Base-by-base conservation (phyloP, 2,329 filamentous ascomycete genomes). In the Lachnum nothofagi region DNA sequence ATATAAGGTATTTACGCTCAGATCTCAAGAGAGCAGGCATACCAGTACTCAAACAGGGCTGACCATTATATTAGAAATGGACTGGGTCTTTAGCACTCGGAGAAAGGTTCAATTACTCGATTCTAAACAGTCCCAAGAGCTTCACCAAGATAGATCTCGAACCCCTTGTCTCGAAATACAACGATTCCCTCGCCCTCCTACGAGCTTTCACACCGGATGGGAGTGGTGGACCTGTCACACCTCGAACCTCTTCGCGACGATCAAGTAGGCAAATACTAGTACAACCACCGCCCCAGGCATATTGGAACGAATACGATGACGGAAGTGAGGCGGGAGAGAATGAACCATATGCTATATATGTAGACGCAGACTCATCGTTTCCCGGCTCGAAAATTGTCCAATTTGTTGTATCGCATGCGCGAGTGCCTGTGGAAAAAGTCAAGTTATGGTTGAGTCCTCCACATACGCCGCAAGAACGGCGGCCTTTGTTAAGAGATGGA, bases 261-360 rank as follows among this genome's bases (percentile, higher is more conserved):
- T 47, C 54, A 25, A 59, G 57, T 25, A 46, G 46, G 10, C 55
- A 52, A 41, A 39, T 42, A 34, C 45, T 33, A 23, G 16, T 35
- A 5, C 41, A 46, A 48, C 43, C 46, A 16, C 23, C 45, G n/a
- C 24, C 34, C 39, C 60, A 62, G 48, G 29, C 44, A 17, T 93
- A 91, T 63, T 94, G 88, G 88, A 91, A 88, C 66, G 88, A 94
- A 65, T 93, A 91, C 65, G 88, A 94, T 57, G 71, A 91, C 63
- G 86, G 86, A 7, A 89, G 88, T 63, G 86, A 90, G 46, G 65
- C 58, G 9, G 70, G 69, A 9, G 80, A 76, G 2, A 69, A 81
- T 37, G 76, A 79, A 29, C 77, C 76, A 24, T 93, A 89, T 65
- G 76, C 80, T 38, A 83, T 93, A 57, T 89, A 88, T 60, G 72